Base-by-base conservation (phyloP, 352 stramenopile species). In the Phytophthora fragariae region DNA sequence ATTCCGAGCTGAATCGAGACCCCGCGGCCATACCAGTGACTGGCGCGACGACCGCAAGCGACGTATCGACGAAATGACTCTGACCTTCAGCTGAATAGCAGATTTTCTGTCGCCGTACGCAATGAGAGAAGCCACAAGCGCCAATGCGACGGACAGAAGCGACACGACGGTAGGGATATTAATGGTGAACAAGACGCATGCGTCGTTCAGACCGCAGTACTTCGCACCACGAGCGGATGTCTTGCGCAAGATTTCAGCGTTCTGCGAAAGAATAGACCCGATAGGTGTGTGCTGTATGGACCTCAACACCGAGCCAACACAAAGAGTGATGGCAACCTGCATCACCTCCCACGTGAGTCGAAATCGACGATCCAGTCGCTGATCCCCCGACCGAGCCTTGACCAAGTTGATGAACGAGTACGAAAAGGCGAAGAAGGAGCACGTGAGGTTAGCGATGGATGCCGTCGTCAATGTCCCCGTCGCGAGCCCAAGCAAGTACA, bases 381-480 rank as follows among this genome's bases (percentile, higher is more conserved):
- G 70, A 5, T 73, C 65, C 9, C 70, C 65, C 19, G 70, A 66
- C 3, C 64, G 54, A 35, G 64, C 58, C 7, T 72, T 66, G 5
- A 66, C 4, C n/a, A 77, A 49, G 24, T 70, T 75, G 44, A 75
- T 44, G 19, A 75, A 66, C 3, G 61, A 57, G 41, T 71, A 70
- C 17, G 61, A 59, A 21, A 75, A 71, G 10, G 56, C 68, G 50
- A 70, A 70, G 31, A 72, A 37, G 52, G 65, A 78, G 27, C 65
- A 78, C 3, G 67, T 75, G 29, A 78, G 57, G 46, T 78, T 78
- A 9, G 44, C 60, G 17, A 68, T 50, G 4, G 68, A 64, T 15
- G 71, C 69, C 5, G 54, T 37, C 10, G 73, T 76, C 46, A 76
- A 44, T 0, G 68, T 79, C 5, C 68, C 72, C 9, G 72, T 79